Evolutionary conservation across 2,329 filamentous ascomycete species (phyloP).

Genomic region (Phaeosphaeriaceae sp.): DNA sequence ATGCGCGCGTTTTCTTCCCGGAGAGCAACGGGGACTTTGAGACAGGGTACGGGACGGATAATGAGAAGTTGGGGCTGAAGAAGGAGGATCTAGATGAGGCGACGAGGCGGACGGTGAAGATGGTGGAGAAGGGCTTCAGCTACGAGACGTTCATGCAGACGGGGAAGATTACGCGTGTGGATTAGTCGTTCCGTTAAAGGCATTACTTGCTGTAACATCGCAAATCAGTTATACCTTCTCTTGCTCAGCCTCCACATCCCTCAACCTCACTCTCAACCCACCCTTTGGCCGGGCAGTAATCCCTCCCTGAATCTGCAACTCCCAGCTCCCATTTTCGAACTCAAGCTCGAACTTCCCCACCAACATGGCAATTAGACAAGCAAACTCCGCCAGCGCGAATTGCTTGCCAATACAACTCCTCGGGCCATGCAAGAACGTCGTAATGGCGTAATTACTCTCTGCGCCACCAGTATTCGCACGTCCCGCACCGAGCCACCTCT

Average conservation of each 20-base stretch:
- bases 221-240: not conserved
- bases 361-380: conserved; percentile 78
- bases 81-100: conserved; percentile 66
- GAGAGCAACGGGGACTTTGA: conserved; percentile 25
- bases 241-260: conserved; percentile 27
- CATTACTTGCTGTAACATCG: not conserved
- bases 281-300: conserved; percentile 76
- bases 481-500: conserved; percentile 57
- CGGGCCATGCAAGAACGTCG: conserved; percentile 88
- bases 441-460: conserved; percentile 74
- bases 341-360: conserved; percentile 77
- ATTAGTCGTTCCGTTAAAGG: not conserved
- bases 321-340: conserved; percentile 64
- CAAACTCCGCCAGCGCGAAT: conserved; percentile 86
- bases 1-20: conserved; percentile 47
- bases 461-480: conserved; percentile 72
- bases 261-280: conserved; percentile 74
- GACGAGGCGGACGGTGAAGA: conserved; percentile 59
- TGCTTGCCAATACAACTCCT: conserved; percentile 82
- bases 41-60: conserved; percentile 43
- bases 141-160: not conserved
- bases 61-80: conserved; percentile 63
- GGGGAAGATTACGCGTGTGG: not conserved
- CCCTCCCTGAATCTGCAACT: conserved; percentile 71
- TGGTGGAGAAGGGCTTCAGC: conserved; percentile 44